phyloP scores from a whole-genome alignment of 176 grass and related monocot genomes.

The Pontederia crassipes region DNA sequence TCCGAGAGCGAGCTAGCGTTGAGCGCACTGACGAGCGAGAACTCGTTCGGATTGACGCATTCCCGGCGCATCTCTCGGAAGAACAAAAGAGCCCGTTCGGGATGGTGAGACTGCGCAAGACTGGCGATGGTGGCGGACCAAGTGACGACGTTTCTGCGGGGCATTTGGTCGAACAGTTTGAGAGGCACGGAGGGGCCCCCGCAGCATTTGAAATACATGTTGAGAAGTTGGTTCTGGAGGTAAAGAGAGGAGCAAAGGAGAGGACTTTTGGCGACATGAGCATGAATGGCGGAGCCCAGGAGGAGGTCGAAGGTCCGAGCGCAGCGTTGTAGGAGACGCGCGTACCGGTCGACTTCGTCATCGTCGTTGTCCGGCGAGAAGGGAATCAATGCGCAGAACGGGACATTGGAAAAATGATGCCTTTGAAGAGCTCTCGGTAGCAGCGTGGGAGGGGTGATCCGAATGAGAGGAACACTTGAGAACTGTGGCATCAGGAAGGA shows the following conservation, averaged over 20 bases:
- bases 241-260: constrained; percentile 26
- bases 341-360: constrained; percentile 3
- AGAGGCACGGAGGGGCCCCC: constrained; percentile 17
- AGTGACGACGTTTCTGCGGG: constrained; percentile 37
- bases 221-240: constrained; percentile 58
- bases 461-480: not conserved
- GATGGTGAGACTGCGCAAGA: constrained; percentile 25
- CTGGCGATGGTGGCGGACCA: constrained; percentile 43
- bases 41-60: constrained; percentile 38
- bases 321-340: constrained; percentile 31
- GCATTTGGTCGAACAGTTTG: constrained; percentile 58
- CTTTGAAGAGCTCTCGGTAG: too few relatives aligned
- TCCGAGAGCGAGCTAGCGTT: constrained; percentile 30
- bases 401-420: too few relatives aligned
- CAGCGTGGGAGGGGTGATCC: not conserved
- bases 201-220: constrained; percentile 36
- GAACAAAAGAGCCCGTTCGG: constrained; percentile 27
- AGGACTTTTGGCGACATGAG: constrained; percentile 29
- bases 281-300: constrained; percentile 30
- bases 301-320: constrained; percentile 19
- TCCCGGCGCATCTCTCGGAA: constrained; percentile 33
- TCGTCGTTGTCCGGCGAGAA: not conserved
- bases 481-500: not conserved
- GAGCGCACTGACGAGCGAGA: constrained; percentile 51
- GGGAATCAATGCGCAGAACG: not conserved